Conservation (phyloP, 352 stramenopile species). For the Plasmopara muralis region DNA sequence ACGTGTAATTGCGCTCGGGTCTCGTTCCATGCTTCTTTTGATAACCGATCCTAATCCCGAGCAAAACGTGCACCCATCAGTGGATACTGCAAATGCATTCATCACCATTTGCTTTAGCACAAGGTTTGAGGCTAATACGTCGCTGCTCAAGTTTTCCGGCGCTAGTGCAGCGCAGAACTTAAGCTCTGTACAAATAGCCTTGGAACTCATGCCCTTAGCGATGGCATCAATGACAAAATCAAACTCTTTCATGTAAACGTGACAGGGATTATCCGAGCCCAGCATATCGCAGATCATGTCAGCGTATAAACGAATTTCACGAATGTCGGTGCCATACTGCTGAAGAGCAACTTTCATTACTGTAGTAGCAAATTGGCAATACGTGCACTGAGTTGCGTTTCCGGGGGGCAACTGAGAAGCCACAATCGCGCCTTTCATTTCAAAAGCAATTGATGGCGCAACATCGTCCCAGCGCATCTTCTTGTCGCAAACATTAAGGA, state of each 20-base stretch:
- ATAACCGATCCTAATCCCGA: conserved; percentile 53
- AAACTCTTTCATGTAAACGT: conserved; percentile 62
- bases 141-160: not conserved
- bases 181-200: conserved; percentile 47
- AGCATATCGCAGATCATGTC: conserved; percentile 77
- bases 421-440: conserved; percentile 29
- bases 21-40: conserved; percentile 44
- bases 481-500: conserved; percentile 42
- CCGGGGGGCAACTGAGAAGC: conserved; percentile 22
- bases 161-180: conserved; percentile 41
- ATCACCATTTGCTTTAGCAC: conserved; percentile 15
- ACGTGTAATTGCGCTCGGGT: conserved; percentile 44
- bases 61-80: conserved; percentile 63
- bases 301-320: conserved; percentile 49
- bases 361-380: conserved; percentile 58
- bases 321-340: conserved; percentile 47
- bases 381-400: conserved; percentile 45
- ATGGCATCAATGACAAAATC: conserved; percentile 59
- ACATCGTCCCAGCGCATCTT: conserved; percentile 9
- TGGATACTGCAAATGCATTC: conserved; percentile 14
- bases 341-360: conserved; percentile 52
- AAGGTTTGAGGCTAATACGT: conserved; percentile 22
- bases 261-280: conserved; percentile 49
- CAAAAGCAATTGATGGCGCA: conserved; percentile 13
- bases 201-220: conserved; percentile 55